These are phyloP conservation scores for Stentor roeselii DNA, from an alignment of 73 alveolate species.

Conservation along the genomic window DNA sequence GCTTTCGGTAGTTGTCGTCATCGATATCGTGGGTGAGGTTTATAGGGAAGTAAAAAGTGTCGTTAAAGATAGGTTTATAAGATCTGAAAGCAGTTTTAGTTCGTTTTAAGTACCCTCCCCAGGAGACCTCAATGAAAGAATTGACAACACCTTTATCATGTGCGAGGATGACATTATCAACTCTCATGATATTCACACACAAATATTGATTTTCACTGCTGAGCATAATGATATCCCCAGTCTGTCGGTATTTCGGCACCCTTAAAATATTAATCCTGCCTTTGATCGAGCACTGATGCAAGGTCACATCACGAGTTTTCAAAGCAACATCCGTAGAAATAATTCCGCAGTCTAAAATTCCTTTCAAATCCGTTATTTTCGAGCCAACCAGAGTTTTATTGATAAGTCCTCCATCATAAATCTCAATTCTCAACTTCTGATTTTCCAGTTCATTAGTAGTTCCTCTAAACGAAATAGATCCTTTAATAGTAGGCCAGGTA, in stretches of 20 bases:
- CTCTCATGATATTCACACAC: slow-evolving; percentile 18
- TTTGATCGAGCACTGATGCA: background rate
- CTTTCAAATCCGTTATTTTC: background rate
- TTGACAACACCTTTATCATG: slow-evolving; percentile 24
- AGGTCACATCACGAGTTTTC: background rate
- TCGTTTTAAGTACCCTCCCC: slow-evolving; percentile 28
- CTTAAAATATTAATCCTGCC: slow-evolving; percentile 18
- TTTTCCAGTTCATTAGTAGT: slow-evolving; percentile 9
- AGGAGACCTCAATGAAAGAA: slow-evolving; percentile 7
- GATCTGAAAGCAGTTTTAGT: slow-evolving; percentile 8
- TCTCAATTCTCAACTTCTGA: background rate
- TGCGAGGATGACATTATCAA: slow-evolving; percentile 19
- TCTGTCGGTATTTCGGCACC: slow-evolving; percentile 4
- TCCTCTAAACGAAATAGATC: slow-evolving; percentile 17
- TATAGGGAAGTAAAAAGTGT: slow-evolving; percentile 7
- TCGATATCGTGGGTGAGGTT: background rate
- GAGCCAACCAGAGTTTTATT: background rate
- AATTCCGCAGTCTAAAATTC: background rate
- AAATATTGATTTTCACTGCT: slow-evolving; percentile 8
- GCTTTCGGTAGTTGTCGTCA: background rate
- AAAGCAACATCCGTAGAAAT: slow-evolving; percentile 3
- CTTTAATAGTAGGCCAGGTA: slow-evolving; percentile 25
- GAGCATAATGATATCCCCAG: slow-evolving; percentile 18
- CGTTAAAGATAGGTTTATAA: slow-evolving; percentile 26
- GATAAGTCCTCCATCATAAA: slow-evolving; percentile 19